Percentiles rank a stretch among this genome's conserved stretches.
These are phyloP conservation scores for Xerocomellus amylosporus DNA, from an alignment of 768 basidiomycete genomes.

Conservation along the genomic window DNA sequence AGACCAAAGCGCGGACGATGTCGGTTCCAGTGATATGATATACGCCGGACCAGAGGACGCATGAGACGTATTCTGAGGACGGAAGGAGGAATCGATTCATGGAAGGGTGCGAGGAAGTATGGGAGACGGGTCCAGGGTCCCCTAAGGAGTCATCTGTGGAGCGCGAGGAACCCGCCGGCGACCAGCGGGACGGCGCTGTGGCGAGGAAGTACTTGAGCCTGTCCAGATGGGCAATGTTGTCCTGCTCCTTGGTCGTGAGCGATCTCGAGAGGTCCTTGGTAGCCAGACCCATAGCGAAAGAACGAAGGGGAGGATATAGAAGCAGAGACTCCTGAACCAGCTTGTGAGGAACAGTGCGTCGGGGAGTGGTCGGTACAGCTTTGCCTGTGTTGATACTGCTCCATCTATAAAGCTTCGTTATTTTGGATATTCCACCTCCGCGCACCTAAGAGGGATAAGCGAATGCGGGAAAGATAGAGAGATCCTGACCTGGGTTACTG, in stretches of 20 bases:
- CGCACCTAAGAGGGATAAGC: constrained; percentile 21
- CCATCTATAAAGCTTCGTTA: constrained; percentile 27
- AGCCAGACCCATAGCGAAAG: constrained; percentile 27
- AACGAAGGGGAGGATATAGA: constrained; percentile 10
- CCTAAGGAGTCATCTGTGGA: constrained; percentile 14
- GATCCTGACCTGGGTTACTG: constrained; percentile 30
- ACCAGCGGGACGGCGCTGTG: constrained; percentile 79
- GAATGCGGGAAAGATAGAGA: constrained; percentile 15
- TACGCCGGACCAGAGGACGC: constrained; percentile 87
- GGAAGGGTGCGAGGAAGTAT: constrained; percentile 64
- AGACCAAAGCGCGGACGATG: constrained; percentile 92
- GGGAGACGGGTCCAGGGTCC: constrained; percentile 30
- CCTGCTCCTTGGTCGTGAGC: constrained; percentile 61
- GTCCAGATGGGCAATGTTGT: constrained; percentile 72
- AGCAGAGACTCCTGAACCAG: background rate
- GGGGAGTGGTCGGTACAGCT: constrained; percentile 17
- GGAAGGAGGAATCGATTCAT: constrained; percentile 88
- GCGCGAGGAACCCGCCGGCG: constrained; percentile 33
- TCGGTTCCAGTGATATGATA: constrained; percentile 97
- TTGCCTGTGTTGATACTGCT: constrained; percentile 16
- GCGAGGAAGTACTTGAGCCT: constrained; percentile 86
- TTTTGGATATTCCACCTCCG: constrained; percentile 21
- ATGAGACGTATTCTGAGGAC: constrained; percentile 83
- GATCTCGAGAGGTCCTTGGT: constrained; percentile 40
- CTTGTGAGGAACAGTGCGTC: constrained; percentile 10